These are phyloP conservation scores for Aspergillus spinulosporus DNA, from an alignment of 2,329 filamentous ascomycete species.

Conservation along the genomic window DNA sequence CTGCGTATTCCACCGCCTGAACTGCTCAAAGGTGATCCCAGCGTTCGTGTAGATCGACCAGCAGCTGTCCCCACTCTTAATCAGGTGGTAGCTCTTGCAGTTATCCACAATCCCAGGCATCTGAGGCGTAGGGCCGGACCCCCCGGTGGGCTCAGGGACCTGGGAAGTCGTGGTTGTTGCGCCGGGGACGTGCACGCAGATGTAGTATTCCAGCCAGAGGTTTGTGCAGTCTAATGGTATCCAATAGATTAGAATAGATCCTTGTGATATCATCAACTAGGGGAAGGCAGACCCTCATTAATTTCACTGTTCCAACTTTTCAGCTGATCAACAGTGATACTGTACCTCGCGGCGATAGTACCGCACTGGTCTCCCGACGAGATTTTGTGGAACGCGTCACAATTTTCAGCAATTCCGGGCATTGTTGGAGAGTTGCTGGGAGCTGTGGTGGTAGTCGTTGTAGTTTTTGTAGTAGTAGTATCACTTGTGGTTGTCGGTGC, in stretches of 20 bases:
- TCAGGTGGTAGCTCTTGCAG: background rate
- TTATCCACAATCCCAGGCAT: background rate
- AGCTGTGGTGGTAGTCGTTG: conserved; percentile 1
- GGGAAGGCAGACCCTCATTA: background rate
- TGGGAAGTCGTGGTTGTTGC: background rate
- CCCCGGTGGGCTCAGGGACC: background rate
- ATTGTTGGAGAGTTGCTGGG: background rate
- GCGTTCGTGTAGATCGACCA: background rate
- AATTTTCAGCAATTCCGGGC: conserved; percentile 4
- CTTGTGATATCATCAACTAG: background rate
- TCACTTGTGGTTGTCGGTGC: background rate
- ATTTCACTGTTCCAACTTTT: background rate
- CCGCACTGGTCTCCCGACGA: background rate
- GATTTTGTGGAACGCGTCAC: conserved; percentile 3
- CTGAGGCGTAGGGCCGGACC: background rate
- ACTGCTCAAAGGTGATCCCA: background rate
- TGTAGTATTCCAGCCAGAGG: conserved; percentile 10
- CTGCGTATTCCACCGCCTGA: background rate
- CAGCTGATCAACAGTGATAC: background rate
- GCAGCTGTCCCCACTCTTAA: background rate
- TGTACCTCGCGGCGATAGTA: background rate
- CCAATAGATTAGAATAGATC: background rate
- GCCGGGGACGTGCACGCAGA: conserved; percentile 2
- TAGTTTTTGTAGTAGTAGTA: conserved; percentile 2
- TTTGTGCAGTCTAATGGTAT: background rate